Conservation (phyloP, 2,329 filamentous ascomycete species). For the Xylariaceae sp. region DNA sequence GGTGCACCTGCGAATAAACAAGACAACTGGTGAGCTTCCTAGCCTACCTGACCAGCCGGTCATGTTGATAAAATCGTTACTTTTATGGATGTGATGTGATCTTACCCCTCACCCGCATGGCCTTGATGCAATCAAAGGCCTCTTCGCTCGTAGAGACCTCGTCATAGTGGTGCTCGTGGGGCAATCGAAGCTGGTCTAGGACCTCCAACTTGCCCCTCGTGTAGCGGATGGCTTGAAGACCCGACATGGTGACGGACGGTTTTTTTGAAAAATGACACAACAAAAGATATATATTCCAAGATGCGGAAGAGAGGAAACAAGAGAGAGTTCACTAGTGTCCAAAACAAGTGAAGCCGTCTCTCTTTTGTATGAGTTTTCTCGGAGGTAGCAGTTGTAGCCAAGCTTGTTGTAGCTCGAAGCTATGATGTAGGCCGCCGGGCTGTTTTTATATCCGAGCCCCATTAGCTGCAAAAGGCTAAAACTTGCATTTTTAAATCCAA, state of each 20-base stretch:
- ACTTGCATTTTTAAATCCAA: neutral
- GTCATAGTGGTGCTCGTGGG: constrained; percentile 76
- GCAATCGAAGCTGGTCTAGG: constrained; percentile 76
- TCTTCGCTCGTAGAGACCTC: constrained; percentile 63
- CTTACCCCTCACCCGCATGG: constrained; percentile 66
- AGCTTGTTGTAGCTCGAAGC: no score
- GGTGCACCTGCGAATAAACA: constrained; percentile 58
- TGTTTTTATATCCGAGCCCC: no score
- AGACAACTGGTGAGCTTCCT: neutral
- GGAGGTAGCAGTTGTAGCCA: no score
- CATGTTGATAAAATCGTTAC: neutral
- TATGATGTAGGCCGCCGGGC: no score
- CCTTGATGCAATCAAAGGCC: constrained; percentile 76
- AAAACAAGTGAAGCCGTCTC: no score
- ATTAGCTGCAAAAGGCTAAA: neutral
- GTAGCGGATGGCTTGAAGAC: constrained; percentile 74
- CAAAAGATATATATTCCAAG: neutral
- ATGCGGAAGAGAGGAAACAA: neutral
- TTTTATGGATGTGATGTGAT: neutral
- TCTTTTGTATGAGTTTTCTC: no score
- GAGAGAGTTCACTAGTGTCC: no score
- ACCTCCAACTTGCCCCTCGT: constrained; percentile 66
- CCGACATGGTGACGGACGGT: constrained; percentile 39
- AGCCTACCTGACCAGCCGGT: neutral
- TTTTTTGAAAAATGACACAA: neutral